A percentile compares a stretch with the other conserved stretches of the same genome.
Conservation (phyloP, 345 rosid genomes). For the Populus nigra region DNA sequence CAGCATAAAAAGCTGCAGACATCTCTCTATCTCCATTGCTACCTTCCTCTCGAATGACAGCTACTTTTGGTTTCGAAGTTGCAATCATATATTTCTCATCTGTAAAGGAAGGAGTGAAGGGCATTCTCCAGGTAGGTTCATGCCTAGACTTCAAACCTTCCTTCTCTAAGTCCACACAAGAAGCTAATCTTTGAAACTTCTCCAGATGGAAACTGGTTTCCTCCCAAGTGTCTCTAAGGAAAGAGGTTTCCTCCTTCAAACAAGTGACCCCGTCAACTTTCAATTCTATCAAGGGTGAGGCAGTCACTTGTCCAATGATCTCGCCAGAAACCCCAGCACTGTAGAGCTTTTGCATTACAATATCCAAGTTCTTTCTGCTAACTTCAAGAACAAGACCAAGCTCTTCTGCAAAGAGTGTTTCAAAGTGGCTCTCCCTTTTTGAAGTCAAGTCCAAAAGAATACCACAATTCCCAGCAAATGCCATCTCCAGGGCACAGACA, state of each 20-base stretch:
- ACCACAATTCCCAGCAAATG: slow-evolving; percentile 89
- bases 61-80: slow-evolving; percentile 76
- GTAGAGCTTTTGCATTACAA: slow-evolving; percentile 51
- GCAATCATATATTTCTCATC: slow-evolving; percentile 53
- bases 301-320: slow-evolving; percentile 69
- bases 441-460: slow-evolving; percentile 55
- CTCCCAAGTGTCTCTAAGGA: slow-evolving; percentile 88
- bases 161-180: slow-evolving; percentile 82
- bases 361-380: slow-evolving; percentile 53
- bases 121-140: slow-evolving; percentile 69
- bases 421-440: slow-evolving; percentile 58
- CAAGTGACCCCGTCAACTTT: slow-evolving; percentile 57
- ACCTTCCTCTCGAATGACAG: slow-evolving; percentile 92
- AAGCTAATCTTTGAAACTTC: slow-evolving; percentile 69
- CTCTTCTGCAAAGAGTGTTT: slow-evolving; percentile 82
- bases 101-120: slow-evolving; percentile 70
- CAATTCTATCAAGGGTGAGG: slow-evolving; percentile 48
- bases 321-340: slow-evolving; percentile 48
- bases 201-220: slow-evolving; percentile 87
- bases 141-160: slow-evolving; percentile 74
- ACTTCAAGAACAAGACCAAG: slow-evolving; percentile 84
- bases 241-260: slow-evolving; percentile 56
- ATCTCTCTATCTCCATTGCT: slow-evolving; percentile 97
- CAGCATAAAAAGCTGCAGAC: slow-evolving; percentile 83
- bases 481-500: slow-evolving; percentile 78